Conservation (phyloP, 768 basidiomycete genomes). For the Daedalea quercina region DNA sequence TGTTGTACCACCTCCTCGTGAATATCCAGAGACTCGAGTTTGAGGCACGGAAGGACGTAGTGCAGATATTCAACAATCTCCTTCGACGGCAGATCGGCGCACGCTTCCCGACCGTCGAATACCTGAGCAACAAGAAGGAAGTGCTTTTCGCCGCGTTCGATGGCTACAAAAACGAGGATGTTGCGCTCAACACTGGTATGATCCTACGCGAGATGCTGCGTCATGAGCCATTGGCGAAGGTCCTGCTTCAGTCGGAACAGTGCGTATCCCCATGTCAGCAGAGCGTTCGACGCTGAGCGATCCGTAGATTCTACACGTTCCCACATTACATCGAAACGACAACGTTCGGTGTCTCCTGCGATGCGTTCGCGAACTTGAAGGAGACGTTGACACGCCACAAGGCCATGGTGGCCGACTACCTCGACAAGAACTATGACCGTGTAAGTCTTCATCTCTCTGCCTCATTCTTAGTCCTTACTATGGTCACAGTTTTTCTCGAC, state of each 20-base stretch:
- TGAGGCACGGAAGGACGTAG: slow-evolving; percentile 83
- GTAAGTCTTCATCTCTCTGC: slow-evolving; percentile 36
- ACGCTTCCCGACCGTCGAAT: slow-evolving; percentile 95
- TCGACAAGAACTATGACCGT: slow-evolving; percentile 95
- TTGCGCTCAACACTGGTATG: slow-evolving; percentile 97
- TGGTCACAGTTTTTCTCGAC: slow-evolving; percentile 82
- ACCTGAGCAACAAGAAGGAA: slow-evolving; percentile 71
- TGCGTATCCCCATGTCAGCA: slow-evolving; percentile 36
- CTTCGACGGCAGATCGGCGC: slow-evolving; percentile 87
- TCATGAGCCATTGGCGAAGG: slow-evolving; percentile 86
- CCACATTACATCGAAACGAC: slow-evolving; percentile 96
- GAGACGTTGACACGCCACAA: slow-evolving; percentile 97
- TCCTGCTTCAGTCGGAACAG: slow-evolving; percentile 91
- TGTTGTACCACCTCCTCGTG: slow-evolving; percentile 73
- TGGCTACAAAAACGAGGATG: slow-evolving; percentile 93
- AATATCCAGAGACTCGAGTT: slow-evolving; percentile 89
- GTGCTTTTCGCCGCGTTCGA: slow-evolving; percentile 79
- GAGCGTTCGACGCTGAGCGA: not conserved
- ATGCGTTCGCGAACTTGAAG: slow-evolving; percentile 96
- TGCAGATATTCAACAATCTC: slow-evolving; percentile 86
- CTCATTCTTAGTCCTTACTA: not conserved
- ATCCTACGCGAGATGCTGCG: slow-evolving; percentile 94
- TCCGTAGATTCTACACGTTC: slow-evolving; percentile 85
- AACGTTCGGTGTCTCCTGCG: slow-evolving; percentile 96
- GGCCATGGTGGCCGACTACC: slow-evolving; percentile 94